phyloP scores from a whole-genome alignment of 306 rosid species.

The Rosa multiflora region DNA sequence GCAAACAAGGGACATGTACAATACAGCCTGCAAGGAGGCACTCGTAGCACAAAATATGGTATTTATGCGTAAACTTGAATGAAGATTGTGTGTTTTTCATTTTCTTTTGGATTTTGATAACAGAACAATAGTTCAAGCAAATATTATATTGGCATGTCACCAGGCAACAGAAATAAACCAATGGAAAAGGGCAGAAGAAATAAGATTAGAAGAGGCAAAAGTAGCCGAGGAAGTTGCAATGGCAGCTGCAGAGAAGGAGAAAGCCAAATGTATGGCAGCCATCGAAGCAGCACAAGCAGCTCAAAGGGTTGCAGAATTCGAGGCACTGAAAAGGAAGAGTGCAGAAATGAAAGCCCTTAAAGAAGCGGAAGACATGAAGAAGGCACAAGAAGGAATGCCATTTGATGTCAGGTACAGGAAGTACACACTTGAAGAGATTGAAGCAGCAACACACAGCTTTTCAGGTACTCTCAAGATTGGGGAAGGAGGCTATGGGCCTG shows the following conservation, averaged over 20 bases:
- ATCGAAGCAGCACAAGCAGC: slow-evolving; percentile 69
- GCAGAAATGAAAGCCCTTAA: slow-evolving; percentile 39
- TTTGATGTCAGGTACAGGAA: slow-evolving; percentile 53
- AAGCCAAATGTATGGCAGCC: slow-evolving; percentile 52
- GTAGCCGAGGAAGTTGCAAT: slow-evolving; percentile 57
- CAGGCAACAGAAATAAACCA: slow-evolving; percentile 72
- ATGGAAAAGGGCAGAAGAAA: slow-evolving; percentile 71
- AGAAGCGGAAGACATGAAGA: slow-evolving; percentile 45
- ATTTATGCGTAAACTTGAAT: background rate
- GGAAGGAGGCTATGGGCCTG: slow-evolving; percentile 94
- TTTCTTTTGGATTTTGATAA: background rate
- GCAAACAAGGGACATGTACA: slow-evolving; percentile 90
- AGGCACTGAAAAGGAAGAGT: slow-evolving; percentile 53
- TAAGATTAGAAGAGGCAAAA: slow-evolving; percentile 48
- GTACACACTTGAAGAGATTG: slow-evolving; percentile 68
- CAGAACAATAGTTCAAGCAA: background rate
- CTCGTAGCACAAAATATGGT: slow-evolving; percentile 65
- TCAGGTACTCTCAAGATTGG: slow-evolving; percentile 54
- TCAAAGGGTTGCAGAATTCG: slow-evolving; percentile 50
- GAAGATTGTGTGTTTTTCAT: background rate
- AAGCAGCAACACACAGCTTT: slow-evolving; percentile 59
- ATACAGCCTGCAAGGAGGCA: slow-evolving; percentile 82
- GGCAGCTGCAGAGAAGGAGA: slow-evolving; percentile 64
- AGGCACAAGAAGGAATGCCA: background rate
- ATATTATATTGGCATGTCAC: slow-evolving; percentile 3